phyloP scores from a whole-genome alignment of 225 moss, liverwort and hornwort genomes.

The Rhytidiadelphus loreus region DNA sequence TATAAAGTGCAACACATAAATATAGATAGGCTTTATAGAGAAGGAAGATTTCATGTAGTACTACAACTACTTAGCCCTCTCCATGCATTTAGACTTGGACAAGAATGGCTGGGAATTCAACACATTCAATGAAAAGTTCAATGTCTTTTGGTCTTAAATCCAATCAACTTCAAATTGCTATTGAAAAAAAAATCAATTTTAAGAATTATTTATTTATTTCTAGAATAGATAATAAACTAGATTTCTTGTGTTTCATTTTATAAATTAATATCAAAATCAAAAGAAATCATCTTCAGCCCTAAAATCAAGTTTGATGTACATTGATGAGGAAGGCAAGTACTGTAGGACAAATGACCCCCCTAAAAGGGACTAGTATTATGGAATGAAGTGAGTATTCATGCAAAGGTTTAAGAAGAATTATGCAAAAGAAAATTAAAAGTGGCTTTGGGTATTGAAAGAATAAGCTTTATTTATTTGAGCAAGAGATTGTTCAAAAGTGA shows the following conservation, averaged over 20 bases:
- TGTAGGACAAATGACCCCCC: neutral
- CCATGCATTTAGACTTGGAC: accelerated
- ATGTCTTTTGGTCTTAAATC: neutral
- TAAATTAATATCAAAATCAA: neutral
- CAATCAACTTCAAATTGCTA: neutral
- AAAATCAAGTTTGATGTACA: neutral
- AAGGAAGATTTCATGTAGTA: neutral
- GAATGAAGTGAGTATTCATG: neutral
- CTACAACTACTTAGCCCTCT: neutral
- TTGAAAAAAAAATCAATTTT: neutral
- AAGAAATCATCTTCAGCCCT: neutral
- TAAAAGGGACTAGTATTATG: neutral
- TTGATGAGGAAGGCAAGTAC: neutral
- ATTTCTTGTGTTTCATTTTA: neutral
- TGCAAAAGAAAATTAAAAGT: too few relatives aligned
- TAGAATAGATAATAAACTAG: neutral
- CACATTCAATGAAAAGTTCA: neutral
- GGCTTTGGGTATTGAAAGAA: too few relatives aligned
- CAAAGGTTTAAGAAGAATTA: too few relatives aligned
- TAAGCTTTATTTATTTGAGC: too few relatives aligned
- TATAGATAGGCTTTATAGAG: neutral
- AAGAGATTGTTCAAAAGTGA: too few relatives aligned
- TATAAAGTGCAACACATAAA: neutral
- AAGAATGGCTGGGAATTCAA: neutral
- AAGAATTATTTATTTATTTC: accelerated